phyloP scores from a whole-genome alignment of 129 eudicot genomes.

The Scalesia atractyloides region DNA sequence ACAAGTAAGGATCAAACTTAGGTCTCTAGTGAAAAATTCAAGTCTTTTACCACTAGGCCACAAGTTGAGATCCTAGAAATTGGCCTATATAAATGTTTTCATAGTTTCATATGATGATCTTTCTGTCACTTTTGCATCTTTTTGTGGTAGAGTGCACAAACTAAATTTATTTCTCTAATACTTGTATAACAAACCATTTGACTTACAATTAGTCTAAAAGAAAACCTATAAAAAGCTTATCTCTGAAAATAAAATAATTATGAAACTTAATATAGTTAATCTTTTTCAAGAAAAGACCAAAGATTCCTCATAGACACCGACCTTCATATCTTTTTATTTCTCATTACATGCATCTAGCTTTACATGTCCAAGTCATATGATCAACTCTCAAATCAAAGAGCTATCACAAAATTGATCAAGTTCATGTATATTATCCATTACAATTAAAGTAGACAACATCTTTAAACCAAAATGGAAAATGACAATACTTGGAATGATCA shows the following conservation, averaged over 20 bases:
- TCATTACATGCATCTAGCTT: conserved; percentile 12
- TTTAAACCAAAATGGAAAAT: neutral
- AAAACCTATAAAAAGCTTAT: neutral
- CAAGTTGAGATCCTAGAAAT: no score
- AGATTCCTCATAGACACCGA: conserved; percentile 22
- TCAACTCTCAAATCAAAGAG: neutral
- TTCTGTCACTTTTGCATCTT: no score
- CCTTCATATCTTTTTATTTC: conserved; percentile 19
- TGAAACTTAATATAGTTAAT: neutral
- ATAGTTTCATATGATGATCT: no score
- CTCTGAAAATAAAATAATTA: neutral
- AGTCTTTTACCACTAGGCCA: no score
- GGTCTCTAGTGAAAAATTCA: no score
- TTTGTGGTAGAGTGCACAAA: no score
- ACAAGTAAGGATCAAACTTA: no score
- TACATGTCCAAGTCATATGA: conserved; percentile 8
- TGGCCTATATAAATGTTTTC: no score
- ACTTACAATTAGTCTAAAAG: neutral
- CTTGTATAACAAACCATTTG: neutral
- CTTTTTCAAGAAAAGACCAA: conserved; percentile 13
- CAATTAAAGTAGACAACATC: neutral
- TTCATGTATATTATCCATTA: neutral
- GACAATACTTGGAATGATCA: neutral
- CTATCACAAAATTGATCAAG: neutral
- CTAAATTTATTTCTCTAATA: no score